Evolutionary conservation across 768 basidiomycete species (phyloP).

Genomic region (Lactarius tabidus): DNA sequence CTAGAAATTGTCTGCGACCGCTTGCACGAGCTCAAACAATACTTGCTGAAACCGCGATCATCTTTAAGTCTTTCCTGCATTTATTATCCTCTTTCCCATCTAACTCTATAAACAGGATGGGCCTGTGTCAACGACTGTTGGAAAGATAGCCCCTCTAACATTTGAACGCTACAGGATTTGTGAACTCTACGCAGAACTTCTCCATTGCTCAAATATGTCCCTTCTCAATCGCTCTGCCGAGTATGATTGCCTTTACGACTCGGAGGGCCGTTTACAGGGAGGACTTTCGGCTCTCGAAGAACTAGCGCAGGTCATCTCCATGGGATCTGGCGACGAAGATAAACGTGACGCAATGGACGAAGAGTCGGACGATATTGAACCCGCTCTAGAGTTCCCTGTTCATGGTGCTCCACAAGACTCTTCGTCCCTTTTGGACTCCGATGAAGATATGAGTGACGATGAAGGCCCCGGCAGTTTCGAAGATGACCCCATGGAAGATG

Average conservation of each 20-base stretch:
- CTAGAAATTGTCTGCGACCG: constrained; percentile 68
- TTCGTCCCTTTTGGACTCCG: constrained; percentile 55
- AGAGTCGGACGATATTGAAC: constrained; percentile 54
- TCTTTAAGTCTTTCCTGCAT: constrained; percentile 47
- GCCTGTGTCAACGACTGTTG: constrained; percentile 69
- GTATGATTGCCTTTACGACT: constrained; percentile 69
- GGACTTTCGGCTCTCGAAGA: constrained; percentile 82
- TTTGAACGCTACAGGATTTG: constrained; percentile 94
- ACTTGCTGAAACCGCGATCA: constrained; percentile 69
- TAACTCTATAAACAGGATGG: constrained; percentile 46
- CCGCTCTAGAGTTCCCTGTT: constrained; percentile 66
- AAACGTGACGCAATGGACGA: constrained; percentile 59
- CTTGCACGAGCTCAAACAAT: constrained; percentile 64
- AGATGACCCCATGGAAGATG: constrained; percentile 80
- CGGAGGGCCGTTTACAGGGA: constrained; percentile 81
- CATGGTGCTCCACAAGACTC: constrained; percentile 48
- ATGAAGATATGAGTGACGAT: constrained; percentile 72
- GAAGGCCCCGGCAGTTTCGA: constrained; percentile 70
- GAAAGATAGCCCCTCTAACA: constrained; percentile 73
- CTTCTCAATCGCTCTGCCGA: constrained; percentile 79
- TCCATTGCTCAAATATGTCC: constrained; percentile 98
- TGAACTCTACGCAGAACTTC: constrained; percentile 92
- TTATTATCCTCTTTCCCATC: constrained; percentile 4
- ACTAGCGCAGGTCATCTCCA: constrained; percentile 76
- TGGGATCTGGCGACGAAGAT: constrained; percentile 51